Base-by-base conservation (phyloP, 2,329 filamentous ascomycete genomes). In the Colletotrichum magnum region DNA sequence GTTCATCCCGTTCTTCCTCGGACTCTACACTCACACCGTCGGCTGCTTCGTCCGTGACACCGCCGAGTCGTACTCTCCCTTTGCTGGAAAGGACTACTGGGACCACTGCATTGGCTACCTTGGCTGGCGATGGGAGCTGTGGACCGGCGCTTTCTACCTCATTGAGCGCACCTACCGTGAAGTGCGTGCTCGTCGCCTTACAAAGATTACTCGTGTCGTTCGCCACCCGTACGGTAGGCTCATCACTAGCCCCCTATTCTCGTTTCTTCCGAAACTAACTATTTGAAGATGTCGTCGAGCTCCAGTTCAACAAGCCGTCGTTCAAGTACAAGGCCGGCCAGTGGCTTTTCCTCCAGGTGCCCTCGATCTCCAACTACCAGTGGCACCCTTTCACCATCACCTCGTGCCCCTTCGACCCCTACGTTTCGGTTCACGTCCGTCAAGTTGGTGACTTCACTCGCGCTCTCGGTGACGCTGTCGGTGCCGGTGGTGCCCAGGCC, bases 341-440 rank as follows among this genome's bases (percentile, higher is more conserved):
- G 83, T 99, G 95, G 95, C 90, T 98, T 45, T 98, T 98, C 86
- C 87, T 99, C 69, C 95, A 98, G 80, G 91, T 97, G 26, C 96
- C 96, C 0, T 92, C 93, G 6, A 90, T 99, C 62, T 97, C 94
- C 72, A 89, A 87, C 75, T 91, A 94, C 77, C 94, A 99, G 84
- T 99, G 96, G 96, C 96, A 99, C 82, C 96, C 96, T 1, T 99
- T 98, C 79, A 99, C 96, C 77, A 98, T 99, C 81, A 99, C 96
- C 2, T 98, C 96, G 10, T 99, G 96, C 82, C 96, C 96, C 5
- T 96, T 94, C 77, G 96, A 99, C 76, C 93, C 94, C 0, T 98
- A 98, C 77, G 90, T 98, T 73, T 97, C 94, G 47, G 89, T 99
- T 36, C 96, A 99, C 80, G 91, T 99, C 68, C 93, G 96, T 57